These are phyloP conservation scores for Parsonsia alboflavescens DNA, from an alignment of 257 asterid species.

Conservation along the genomic window DNA sequence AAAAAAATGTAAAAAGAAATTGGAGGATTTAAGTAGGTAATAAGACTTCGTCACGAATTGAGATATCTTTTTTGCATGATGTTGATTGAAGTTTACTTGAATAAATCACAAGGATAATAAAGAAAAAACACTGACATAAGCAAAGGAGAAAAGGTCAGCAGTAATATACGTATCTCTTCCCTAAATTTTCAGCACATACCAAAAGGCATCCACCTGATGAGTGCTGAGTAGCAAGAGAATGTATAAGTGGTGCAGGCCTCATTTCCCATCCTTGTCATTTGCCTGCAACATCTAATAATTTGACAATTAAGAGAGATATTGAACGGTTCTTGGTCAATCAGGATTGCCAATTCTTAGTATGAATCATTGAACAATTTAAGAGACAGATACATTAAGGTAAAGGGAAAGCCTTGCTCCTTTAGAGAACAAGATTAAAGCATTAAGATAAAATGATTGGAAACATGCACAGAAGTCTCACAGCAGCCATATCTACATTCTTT, in stretches of 20 bases:
- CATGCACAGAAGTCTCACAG: not conserved
- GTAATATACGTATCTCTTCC: not conserved
- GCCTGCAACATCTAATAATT: too few species aligned
- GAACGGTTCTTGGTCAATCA: too few species aligned
- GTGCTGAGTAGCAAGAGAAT: not conserved
- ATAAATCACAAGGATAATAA: not conserved
- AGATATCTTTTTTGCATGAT: not conserved
- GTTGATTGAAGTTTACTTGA: not conserved
- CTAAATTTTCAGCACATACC: not conserved
- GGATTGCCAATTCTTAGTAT: too few species aligned
- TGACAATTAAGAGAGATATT: too few species aligned
- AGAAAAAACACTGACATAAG: not conserved
- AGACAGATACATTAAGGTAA: not conserved
- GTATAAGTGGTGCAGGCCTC: not conserved
- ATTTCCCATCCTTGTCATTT: too few species aligned
- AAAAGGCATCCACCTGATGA: not conserved
- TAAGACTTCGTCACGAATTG: not conserved
- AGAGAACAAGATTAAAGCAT: not conserved
- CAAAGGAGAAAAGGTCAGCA: not conserved
- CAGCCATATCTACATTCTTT: conserved; percentile 29
- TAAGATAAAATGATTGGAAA: not conserved
- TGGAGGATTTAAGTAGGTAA: not conserved
- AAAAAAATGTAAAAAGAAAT: too few species aligned
- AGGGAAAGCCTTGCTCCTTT: not conserved
- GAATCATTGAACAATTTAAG: too few species aligned